A percentile compares a stretch with the other conserved stretches of the same genome.
Evolutionary conservation across 2,329 filamentous ascomycete genomes (phyloP).

Genomic region (Lomentospora prolificans): DNA sequence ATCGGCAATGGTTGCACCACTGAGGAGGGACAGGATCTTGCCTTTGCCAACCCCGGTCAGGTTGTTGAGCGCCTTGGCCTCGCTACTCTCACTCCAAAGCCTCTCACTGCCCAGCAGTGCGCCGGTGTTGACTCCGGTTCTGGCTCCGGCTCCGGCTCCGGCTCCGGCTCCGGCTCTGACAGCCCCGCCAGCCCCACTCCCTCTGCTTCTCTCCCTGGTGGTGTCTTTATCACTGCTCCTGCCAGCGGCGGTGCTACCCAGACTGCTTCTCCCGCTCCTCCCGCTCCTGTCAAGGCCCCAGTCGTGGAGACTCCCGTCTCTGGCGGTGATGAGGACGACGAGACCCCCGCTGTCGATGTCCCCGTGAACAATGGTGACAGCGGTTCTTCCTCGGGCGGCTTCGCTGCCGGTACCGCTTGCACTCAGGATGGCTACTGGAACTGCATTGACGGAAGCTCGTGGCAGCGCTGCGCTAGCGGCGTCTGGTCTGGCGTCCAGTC

Average conservation of each 20-base stretch:
- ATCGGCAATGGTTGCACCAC: slow-evolving; percentile 45
- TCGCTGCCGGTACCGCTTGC: slow-evolving; percentile 34
- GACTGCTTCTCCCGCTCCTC: slow-evolving; percentile 13
- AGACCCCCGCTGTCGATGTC: slow-evolving; percentile 2
- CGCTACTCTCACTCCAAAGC: slow-evolving; percentile 22
- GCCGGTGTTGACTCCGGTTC: slow-evolving; percentile 11
- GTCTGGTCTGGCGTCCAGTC: slow-evolving; percentile 33
- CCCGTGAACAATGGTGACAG: slow-evolving; percentile 6
- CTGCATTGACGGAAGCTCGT: slow-evolving; percentile 39
- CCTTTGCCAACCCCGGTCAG: slow-evolving; percentile 53
- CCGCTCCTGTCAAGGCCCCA: slow-evolving; percentile 14
- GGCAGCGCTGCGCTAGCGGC: slow-evolving; percentile 46
- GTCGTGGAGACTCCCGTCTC: slow-evolving; percentile 11
- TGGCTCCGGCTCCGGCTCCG: no score
- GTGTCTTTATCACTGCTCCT: slow-evolving; percentile 29
- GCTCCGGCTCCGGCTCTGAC: slow-evolving; percentile 11
- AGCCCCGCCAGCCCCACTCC: slow-evolving; percentile 9
- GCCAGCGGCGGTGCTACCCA: slow-evolving; percentile 3
- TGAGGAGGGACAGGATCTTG: slow-evolving; percentile 36
- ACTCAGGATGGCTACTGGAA: slow-evolving; percentile 40
- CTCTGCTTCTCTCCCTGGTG: slow-evolving; percentile 20
- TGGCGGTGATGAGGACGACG: slow-evolving; percentile 5
- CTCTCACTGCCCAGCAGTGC: slow-evolving; percentile 8
- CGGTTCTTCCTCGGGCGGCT: slow-evolving; percentile 9
- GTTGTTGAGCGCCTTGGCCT: slow-evolving; percentile 37